Conservation (phyloP, 2,329 filamentous ascomycete species). For the Aspergillus versicolor region DNA sequence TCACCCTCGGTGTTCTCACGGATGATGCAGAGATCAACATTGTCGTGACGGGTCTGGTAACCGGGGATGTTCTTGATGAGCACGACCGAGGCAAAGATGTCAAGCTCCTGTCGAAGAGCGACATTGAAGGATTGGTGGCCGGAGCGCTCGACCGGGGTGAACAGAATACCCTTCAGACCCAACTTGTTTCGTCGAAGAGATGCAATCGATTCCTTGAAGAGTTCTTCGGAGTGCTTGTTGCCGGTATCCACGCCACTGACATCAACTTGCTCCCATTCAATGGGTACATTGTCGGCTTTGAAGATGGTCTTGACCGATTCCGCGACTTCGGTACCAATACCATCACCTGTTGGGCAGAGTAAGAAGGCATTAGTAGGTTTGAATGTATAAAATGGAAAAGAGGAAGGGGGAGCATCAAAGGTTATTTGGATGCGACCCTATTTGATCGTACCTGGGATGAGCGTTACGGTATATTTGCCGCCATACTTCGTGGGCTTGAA, state of each 20-base stretch:
- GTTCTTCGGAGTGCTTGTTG: slow-evolving; percentile 84
- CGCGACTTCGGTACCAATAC: slow-evolving; percentile 96
- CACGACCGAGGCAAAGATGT: slow-evolving; percentile 98
- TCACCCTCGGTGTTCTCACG: slow-evolving; percentile 99
- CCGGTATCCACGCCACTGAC: slow-evolving; percentile 86
- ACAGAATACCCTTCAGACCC: slow-evolving; percentile 96
- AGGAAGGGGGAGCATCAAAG: not conserved
- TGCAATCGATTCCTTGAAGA: slow-evolving; percentile 92
- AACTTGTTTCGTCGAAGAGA: slow-evolving; percentile 98
- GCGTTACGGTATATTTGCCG: slow-evolving; percentile 97
- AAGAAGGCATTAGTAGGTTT: slow-evolving; percentile 11
- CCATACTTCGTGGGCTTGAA: slow-evolving; percentile 99
- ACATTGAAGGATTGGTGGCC: slow-evolving; percentile 99
- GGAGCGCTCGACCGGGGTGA: slow-evolving; percentile 94
- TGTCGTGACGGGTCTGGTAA: slow-evolving; percentile 94
- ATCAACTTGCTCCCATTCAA: slow-evolving; percentile 98
- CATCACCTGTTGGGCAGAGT: slow-evolving; percentile 61
- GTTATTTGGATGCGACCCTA: not conserved
- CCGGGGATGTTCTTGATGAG: slow-evolving; percentile 99
- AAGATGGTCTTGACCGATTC: slow-evolving; percentile 99
- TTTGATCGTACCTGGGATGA: slow-evolving; percentile 75
- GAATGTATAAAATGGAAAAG: not conserved
- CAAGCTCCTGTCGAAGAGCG: slow-evolving; percentile 96
- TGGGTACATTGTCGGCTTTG: slow-evolving; percentile 98
- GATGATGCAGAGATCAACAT: slow-evolving; percentile 98